phyloP scores from a whole-genome alignment of 1,284 basidiomycete genomes.

The Tausonia pullulans region DNA sequence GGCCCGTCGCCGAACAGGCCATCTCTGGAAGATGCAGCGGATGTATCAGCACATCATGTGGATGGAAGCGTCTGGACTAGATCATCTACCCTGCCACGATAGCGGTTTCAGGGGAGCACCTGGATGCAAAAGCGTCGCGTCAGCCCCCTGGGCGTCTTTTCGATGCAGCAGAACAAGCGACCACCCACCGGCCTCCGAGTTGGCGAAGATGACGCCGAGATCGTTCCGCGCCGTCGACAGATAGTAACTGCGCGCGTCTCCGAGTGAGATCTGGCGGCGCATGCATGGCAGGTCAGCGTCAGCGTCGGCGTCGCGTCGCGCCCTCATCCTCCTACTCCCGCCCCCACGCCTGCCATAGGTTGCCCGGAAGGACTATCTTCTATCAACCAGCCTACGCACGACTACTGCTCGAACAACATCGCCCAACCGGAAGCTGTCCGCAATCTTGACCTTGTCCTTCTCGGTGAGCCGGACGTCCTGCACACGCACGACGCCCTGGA shows the following conservation, averaged over 20 bases:
- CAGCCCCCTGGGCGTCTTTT: neutral
- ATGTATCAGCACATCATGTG: no score
- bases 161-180: neutral
- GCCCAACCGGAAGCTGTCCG: constrained; percentile 88
- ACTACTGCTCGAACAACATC: constrained; percentile 89
- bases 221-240: constrained; percentile 89
- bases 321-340: no score
- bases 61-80: neutral
- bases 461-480: constrained; percentile 90
- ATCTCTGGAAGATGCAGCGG: constrained; percentile 24
- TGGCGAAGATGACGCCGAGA: constrained; percentile 49
- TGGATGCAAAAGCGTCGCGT: constrained; percentile 8
- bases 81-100: constrained; percentile 27
- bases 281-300: neutral
- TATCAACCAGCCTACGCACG: constrained; percentile 43
- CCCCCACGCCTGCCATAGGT: neutral
- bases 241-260: constrained; percentile 89
- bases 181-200: constrained; percentile 31
- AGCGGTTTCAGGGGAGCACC: constrained; percentile 33
- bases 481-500: constrained; percentile 77
- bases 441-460: constrained; percentile 84
- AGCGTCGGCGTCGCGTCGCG: neutral
- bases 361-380: neutral
- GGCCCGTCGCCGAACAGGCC: constrained; percentile 34
- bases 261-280: constrained; percentile 62